A percentile compares a stretch with the other conserved stretches of the same genome.
These are phyloP conservation scores for Fusarium proliferatum DNA, from an alignment of 2,329 filamentous ascomycete species.

Conservation along the genomic window DNA sequence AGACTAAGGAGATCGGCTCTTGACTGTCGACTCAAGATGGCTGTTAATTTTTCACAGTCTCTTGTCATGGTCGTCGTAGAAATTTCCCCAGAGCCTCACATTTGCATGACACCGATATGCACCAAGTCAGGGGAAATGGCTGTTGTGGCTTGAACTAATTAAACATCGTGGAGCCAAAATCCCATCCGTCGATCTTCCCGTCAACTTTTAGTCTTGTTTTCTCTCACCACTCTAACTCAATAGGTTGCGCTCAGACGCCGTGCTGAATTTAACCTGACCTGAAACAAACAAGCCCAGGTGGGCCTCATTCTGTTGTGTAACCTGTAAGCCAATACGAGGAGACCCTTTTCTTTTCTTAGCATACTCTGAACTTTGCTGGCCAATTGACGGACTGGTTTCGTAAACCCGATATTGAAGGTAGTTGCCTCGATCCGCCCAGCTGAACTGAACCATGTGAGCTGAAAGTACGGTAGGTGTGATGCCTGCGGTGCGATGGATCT, in stretches of 20 bases:
- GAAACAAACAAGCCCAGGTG: not conserved
- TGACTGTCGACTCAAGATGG: not conserved
- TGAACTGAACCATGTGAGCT: not conserved
- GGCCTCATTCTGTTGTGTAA: not conserved
- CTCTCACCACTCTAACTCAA: not conserved
- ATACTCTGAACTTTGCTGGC: not conserved
- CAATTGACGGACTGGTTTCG: not conserved
- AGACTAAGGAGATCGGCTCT: not conserved
- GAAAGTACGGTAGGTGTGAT: not conserved
- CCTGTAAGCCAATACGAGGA: not conserved
- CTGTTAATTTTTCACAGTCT: not conserved
- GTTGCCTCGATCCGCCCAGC: not conserved
- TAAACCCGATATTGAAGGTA: not conserved
- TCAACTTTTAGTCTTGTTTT: not conserved
- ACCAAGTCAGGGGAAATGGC: not conserved
- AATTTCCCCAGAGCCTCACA: not conserved
- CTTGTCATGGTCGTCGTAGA: not conserved
- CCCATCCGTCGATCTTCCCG: not conserved
- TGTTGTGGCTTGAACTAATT: not conserved
- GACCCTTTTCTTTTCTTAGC: not conserved
- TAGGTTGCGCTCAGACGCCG: not conserved
- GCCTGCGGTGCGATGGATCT: not conserved
- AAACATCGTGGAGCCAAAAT: not conserved
- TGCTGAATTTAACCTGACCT: not conserved
- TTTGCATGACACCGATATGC: not conserved